Evolutionary conservation across 345 rosid genomes (phyloP), one percentile per base, ranked within the genome.

Genomic region (Leavenworthia alabamica): DNA sequence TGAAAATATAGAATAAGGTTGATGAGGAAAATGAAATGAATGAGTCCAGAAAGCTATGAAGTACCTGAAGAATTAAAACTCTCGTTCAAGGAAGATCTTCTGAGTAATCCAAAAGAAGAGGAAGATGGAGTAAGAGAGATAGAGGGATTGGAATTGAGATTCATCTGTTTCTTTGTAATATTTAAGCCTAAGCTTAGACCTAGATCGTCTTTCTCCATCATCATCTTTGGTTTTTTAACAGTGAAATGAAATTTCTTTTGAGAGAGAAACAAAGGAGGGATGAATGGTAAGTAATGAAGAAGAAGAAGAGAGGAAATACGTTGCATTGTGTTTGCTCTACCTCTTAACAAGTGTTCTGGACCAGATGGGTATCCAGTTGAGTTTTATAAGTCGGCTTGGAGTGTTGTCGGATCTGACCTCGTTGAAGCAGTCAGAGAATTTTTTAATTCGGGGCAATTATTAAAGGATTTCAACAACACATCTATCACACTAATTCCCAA

Each of bases 141-240:
- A 47, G 81, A 70, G 0, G 79, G 62, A 10, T 82, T 73, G 5
- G 90, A 72, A 73, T 64, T 67, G 28, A 75, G 87, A 74, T 83
- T 82, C n/a, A 81, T 79, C 73, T 86, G 89, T 10, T 70, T 72
- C 47, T 74, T 78, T n/a, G 90, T 80, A 40, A 73, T 74, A 62
- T 81, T 81, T 78, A 87, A 76, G 78, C 96, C 73, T 40, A 89
- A 75, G 64, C 90, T 83, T 73, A 93, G 67, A 44, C 99, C 96
- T 64, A 93, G 75, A 75, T 86, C 99, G 29, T 86, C 92, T 70
- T 86, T 84, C 65, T 74, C 96, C 54, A 70, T 59, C 87, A 77
- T 74, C 83, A 78, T 79, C 39, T 50, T 59, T 27, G n/a, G 45
- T 71, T 50, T 51, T n/a, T n/a, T n/a, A n/a, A n/a, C n/a, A n/a